A percentile compares a stretch with the other conserved stretches of the same genome.
These are phyloP conservation scores for Syzygium aromaticum DNA, from an alignment of 345 rosid species.

Conservation along the genomic window DNA sequence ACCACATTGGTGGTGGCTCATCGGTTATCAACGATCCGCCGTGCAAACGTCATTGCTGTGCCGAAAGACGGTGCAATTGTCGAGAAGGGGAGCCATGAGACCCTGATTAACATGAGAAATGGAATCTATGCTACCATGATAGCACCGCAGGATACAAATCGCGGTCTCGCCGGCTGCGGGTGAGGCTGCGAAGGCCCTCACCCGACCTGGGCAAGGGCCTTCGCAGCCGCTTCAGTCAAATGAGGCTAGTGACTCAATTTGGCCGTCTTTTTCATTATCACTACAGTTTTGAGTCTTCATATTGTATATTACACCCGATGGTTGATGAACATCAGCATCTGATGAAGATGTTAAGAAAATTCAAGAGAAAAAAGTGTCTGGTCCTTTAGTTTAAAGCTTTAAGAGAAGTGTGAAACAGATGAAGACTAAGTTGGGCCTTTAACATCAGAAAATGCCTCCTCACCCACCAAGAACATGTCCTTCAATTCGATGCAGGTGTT, in stretches of 20 bases:
- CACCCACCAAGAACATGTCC: conserved; percentile 1
- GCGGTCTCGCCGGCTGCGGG: too few relatives aligned
- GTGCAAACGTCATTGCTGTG: conserved; percentile 15
- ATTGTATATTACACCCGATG: not conserved
- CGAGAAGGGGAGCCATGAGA: conserved; percentile 24
- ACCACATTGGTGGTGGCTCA: conserved; percentile 28
- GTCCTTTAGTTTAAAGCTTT: not conserved
- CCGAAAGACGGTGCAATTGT: conserved; percentile 18
- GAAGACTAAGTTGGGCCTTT: conserved; percentile 4
- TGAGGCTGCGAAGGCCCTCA: too few relatives aligned
- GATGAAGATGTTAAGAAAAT: not conserved
- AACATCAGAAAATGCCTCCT: conserved; percentile 14
- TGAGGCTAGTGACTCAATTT: not conserved
- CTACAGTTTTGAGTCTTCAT: not conserved
- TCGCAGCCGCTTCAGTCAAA: not conserved
- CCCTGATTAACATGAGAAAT: conserved; percentile 9
- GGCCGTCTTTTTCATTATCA: not conserved
- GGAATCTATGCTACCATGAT: conserved; percentile 20
- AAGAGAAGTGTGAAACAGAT: not conserved
- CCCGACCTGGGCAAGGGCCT: too few relatives aligned
- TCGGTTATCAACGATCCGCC: conserved; percentile 12
- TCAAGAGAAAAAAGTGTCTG: not conserved
- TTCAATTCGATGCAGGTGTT: not conserved
- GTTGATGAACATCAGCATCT: not conserved
- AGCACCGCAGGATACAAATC: not conserved